phyloP scores from a whole-genome alignment of 768 basidiomycete species.

The Clavulina sp. region DNA sequence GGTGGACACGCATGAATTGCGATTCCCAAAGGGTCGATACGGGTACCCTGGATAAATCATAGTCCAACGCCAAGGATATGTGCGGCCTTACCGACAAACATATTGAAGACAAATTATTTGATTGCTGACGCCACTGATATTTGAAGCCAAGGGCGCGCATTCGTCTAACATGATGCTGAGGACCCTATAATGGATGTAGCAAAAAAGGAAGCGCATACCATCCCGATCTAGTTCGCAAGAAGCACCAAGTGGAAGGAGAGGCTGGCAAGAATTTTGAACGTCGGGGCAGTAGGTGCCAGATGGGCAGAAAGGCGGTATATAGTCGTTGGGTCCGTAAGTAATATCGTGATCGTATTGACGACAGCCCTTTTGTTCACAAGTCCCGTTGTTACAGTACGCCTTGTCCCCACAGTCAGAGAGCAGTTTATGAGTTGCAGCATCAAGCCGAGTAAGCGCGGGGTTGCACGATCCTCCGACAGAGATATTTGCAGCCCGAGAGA shows the following conservation, averaged over 20 bases:
- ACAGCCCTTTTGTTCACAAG: constrained; percentile 49
- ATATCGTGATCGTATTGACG: constrained; percentile 37
- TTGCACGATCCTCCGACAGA: constrained; percentile 33
- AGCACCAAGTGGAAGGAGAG: constrained; percentile 39
- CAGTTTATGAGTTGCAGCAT: constrained; percentile 64
- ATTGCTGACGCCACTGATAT: neutral
- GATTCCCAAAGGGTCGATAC: neutral
- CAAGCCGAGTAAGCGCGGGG: constrained; percentile 43
- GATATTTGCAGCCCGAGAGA: constrained; percentile 18
- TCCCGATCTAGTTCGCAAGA: constrained; percentile 76
- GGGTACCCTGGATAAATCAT: neutral
- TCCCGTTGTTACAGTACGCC: constrained; percentile 39
- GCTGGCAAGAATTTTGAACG: constrained; percentile 54
- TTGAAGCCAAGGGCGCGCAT: constrained; percentile 29
- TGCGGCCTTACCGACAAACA: neutral
- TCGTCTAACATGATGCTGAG: constrained; percentile 35
- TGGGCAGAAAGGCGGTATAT: constrained; percentile 43
- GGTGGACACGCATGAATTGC: no score
- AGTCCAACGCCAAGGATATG: neutral
- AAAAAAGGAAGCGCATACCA: constrained; percentile 28
- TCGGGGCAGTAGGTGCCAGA: constrained; percentile 65
- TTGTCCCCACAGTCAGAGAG: constrained; percentile 57
- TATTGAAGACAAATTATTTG: neutral
- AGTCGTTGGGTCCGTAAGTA: neutral
- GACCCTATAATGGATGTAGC: constrained; percentile 2